These are phyloP conservation scores for Adiantum capillusveneris DNA, from an alignment of 75 land plant genomes.

Conservation along the genomic window DNA sequence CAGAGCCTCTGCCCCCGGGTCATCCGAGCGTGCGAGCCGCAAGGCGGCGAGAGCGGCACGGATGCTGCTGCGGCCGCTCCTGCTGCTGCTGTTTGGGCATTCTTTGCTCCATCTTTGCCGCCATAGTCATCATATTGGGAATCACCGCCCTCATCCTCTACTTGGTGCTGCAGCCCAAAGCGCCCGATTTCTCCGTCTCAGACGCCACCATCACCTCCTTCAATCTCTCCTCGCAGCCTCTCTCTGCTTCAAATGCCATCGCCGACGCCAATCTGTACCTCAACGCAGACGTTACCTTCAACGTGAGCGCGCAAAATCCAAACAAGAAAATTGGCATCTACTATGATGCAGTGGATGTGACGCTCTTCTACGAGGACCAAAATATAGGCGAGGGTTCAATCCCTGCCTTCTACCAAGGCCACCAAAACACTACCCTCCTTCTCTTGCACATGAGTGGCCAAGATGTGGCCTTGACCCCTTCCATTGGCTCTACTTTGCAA, in stretches of 20 bases:
- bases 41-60: constrained; percentile 18
- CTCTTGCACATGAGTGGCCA: constrained; percentile 10
- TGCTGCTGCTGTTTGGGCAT: constrained; percentile 30
- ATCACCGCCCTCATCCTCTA: constrained; percentile 49
- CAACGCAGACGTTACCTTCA: constrained; percentile 36
- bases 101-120: constrained; percentile 38
- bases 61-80: constrained; percentile 31
- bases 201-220: constrained; percentile 26
- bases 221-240: constrained; percentile 8
- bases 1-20: constrained; percentile 13
- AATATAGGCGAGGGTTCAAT: constrained; percentile 23
- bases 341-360: constrained; percentile 36
- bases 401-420: constrained; percentile 56
- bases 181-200: constrained; percentile 33
- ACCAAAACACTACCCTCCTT: constrained; percentile 47
- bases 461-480: constrained; percentile 3
- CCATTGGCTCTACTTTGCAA: constrained; percentile 8
- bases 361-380: constrained; percentile 31
- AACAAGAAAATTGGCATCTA: constrained; percentile 62
- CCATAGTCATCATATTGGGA: constrained; percentile 44
- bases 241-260: background rate
- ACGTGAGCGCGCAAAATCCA: constrained; percentile 48
- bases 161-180: constrained; percentile 47
- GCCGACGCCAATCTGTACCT: constrained; percentile 9
- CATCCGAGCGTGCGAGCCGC: constrained; percentile 18